phyloP scores from a whole-genome alignment of 768 basidiomycete species.

The Amyloporia xantha region DNA sequence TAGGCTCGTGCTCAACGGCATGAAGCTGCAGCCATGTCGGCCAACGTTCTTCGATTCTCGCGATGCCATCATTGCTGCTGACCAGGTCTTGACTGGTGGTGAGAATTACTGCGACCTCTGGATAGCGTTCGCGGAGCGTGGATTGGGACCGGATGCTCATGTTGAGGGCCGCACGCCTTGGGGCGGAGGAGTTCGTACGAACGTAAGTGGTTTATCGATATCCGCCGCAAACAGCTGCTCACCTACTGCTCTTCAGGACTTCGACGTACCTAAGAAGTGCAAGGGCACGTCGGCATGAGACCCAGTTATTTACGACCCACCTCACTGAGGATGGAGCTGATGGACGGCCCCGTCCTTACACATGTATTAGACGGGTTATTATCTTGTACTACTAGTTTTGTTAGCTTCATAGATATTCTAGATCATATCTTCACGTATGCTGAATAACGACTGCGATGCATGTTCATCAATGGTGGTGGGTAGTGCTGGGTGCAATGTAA shows the following conservation, averaged over 20 bases:
- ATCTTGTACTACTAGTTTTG: not conserved
- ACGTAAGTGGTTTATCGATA: conserved; percentile 29
- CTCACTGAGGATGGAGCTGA: not conserved
- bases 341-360: not conserved
- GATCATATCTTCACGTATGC: no score
- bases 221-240: not conserved
- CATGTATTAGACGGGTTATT: not conserved
- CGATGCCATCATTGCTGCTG: conserved; percentile 87
- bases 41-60: conserved; percentile 89
- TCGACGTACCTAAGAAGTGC: conserved; percentile 36
- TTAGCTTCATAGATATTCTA: no score
- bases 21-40: conserved; percentile 93
- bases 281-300: conserved; percentile 16
- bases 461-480: no score
- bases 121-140: conserved; percentile 77
- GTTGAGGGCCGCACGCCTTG: conserved; percentile 79
- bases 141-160: conserved; percentile 71
- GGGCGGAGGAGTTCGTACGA: conserved; percentile 83
- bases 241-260: conserved; percentile 27
- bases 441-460: no score
- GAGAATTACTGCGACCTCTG: conserved; percentile 89
- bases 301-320: not conserved
- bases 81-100: conserved; percentile 83
- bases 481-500: no score
- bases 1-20: conserved; percentile 74